Conservation (phyloP, 2,329 filamentous ascomycete species). For the Dactylellina drechsleri region DNA sequence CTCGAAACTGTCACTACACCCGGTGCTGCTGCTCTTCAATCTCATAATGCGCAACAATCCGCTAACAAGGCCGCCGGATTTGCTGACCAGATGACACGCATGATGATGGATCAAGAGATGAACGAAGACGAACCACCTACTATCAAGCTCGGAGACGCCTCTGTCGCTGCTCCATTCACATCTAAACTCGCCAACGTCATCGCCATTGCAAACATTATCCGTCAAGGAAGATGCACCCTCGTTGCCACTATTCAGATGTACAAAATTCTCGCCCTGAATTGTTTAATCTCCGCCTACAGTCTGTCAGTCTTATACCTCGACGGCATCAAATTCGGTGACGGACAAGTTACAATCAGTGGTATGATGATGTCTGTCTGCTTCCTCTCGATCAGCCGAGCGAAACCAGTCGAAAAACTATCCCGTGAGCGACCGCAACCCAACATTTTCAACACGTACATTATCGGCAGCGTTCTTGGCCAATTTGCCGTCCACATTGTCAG, state of each 20-base stretch:
- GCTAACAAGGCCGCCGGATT: conserved; percentile 78
- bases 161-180: conserved; percentile 95
- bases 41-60: conserved; percentile 66
- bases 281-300: conserved; percentile 96
- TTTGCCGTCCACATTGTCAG: conserved; percentile 96
- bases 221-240: conserved; percentile 94
- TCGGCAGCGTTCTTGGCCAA: conserved; percentile 94
- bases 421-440: conserved; percentile 98
- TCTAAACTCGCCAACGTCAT: conserved; percentile 97
- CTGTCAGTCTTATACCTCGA: conserved; percentile 95
- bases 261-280: conserved; percentile 98
- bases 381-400: conserved; percentile 95
- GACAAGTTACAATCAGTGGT: conserved; percentile 96
- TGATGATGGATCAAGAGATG: conserved; percentile 85
- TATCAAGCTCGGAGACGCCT: conserved; percentile 96
- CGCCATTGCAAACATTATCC: conserved; percentile 97
- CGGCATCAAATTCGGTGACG: conserved; percentile 98
- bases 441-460: conserved; percentile 99
- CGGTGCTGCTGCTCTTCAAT: conserved; percentile 70
- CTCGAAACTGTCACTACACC: conserved; percentile 75
- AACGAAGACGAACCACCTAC: conserved; percentile 91
- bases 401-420: conserved; percentile 91
- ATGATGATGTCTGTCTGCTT: conserved; percentile 99
- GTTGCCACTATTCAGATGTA: conserved; percentile 99
- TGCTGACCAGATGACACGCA: conserved; percentile 85